Evolutionary conservation across 768 basidiomycete species (phyloP).

Genomic region (Hygrocybe punicea): DNA sequence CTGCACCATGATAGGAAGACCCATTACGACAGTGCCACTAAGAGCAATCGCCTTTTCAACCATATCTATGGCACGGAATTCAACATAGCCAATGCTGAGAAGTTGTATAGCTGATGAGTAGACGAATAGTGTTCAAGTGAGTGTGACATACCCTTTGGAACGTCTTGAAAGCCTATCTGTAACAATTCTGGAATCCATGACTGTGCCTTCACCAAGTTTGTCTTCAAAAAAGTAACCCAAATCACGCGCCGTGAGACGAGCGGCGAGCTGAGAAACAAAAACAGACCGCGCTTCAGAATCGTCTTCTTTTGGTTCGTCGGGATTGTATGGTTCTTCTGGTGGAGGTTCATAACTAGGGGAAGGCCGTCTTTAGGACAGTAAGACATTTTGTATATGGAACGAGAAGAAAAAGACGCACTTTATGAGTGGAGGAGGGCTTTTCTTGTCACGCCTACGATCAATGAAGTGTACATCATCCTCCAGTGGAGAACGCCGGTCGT

Average conservation of each 20-base stretch:
- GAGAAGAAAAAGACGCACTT: conserved; percentile 36
- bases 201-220: conserved; percentile 87
- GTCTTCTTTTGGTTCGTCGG: conserved; percentile 89
- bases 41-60: conserved; percentile 89
- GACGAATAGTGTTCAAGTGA: background rate
- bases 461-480: conserved; percentile 41
- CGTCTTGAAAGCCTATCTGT: conserved; percentile 92
- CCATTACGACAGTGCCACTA: conserved; percentile 96
- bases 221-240: conserved; percentile 99
- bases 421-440: conserved; percentile 43
- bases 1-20: conserved; percentile 94
- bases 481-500: conserved; percentile 37
- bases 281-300: conserved; percentile 98
- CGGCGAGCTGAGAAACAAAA: conserved; percentile 97
- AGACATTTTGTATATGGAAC: conserved; percentile 9
- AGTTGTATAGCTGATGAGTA: conserved; percentile 7
- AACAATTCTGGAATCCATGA: conserved; percentile 94
- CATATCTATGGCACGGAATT: conserved; percentile 85
- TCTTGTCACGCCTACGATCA: conserved; percentile 34
- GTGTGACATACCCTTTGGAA: conserved; percentile 83
- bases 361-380: conserved; percentile 48
- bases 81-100: conserved; percentile 92
- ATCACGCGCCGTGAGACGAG: conserved; percentile 93
- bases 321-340: conserved; percentile 66
- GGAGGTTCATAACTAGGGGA: conserved; percentile 70